Percentiles rank a stretch among this genome's conserved stretches.
phyloP scores from a whole-genome alignment of 2,329 filamentous ascomycete genomes.

The Erysiphe pulchra region DNA sequence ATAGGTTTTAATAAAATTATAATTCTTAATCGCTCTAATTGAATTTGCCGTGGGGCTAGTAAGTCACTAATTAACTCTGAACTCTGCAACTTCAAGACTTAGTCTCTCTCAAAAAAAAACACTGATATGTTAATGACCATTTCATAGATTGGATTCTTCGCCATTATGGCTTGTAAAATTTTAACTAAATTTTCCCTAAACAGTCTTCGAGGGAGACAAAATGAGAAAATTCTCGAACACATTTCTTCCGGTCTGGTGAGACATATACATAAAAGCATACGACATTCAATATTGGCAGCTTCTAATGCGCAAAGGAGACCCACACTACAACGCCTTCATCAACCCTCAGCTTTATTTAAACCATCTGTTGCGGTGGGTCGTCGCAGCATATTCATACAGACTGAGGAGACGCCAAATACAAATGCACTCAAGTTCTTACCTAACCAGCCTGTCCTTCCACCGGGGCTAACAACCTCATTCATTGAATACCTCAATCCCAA shows the following conservation, averaged over 20 bases:
- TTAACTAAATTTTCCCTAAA: too few species aligned
- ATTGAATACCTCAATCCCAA: conserved; percentile 82
- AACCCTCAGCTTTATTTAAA: conserved; percentile 16
- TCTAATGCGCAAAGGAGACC: conserved; percentile 21
- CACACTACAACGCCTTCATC: conserved; percentile 17
- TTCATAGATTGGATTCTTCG: too few species aligned
- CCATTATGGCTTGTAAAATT: too few species aligned
- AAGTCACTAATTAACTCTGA: too few species aligned
- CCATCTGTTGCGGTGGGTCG: conserved; percentile 16
- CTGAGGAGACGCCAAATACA: conserved; percentile 78
- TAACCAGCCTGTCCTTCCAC: conserved; percentile 63
- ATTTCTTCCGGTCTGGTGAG: background rate
- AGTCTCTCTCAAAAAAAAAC: too few species aligned
- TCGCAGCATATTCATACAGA: conserved; percentile 92
- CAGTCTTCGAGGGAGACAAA: too few species aligned
- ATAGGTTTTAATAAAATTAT: too few species aligned
- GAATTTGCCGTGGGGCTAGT: too few species aligned
- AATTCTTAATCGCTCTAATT: too few species aligned
- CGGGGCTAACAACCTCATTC: conserved; percentile 45
- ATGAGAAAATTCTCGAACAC: too few species aligned
- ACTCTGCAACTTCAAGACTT: too few species aligned
- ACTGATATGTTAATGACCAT: too few species aligned
- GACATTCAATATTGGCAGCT: conserved; percentile 20
- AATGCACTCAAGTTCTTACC: conserved; percentile 93
- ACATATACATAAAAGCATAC: conserved; percentile 18